phyloP scores from a whole-genome alignment of 169 alveolate genomes.

The Cardiosporidium cionae region DNA sequence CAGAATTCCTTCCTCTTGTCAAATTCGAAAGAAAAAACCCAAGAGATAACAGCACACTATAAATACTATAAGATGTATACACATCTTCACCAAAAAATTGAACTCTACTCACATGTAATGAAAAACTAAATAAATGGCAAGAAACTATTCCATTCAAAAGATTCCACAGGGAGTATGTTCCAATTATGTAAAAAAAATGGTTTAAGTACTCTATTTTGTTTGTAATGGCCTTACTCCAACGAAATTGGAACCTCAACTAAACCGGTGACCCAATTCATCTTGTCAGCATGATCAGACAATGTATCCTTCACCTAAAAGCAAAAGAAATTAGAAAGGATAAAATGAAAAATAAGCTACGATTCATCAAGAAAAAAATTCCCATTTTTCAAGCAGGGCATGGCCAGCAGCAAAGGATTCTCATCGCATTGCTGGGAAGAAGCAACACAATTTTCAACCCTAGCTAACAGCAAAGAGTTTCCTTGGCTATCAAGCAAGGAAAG shows the following conservation, averaged over 20 bases:
- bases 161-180: neutral
- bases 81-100: neutral
- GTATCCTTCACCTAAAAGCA: conserved; percentile 16
- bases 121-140: neutral
- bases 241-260: conserved; percentile 37
- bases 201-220: neutral
- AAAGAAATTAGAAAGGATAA: neutral
- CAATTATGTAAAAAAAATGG: neutral
- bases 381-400: neutral
- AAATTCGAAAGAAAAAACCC: neutral
- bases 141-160: neutral
- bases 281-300: conserved; percentile 17
- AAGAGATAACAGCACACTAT: neutral
- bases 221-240: conserved; percentile 22
- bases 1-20: neutral
- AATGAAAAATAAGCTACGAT: neutral
- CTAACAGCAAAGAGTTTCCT: neutral
- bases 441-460: neutral
- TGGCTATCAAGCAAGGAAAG: no score
- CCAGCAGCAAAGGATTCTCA: neutral
- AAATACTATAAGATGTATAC: neutral
- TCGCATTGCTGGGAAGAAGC: neutral
- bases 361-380: no score
- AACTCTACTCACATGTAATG: no score
- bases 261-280: conserved; percentile 42